Percentiles rank a stretch among this genome's conserved stretches.
phyloP scores from a whole-genome alignment of 177 flowering plant species.

The Telopea speciosissima region DNA sequence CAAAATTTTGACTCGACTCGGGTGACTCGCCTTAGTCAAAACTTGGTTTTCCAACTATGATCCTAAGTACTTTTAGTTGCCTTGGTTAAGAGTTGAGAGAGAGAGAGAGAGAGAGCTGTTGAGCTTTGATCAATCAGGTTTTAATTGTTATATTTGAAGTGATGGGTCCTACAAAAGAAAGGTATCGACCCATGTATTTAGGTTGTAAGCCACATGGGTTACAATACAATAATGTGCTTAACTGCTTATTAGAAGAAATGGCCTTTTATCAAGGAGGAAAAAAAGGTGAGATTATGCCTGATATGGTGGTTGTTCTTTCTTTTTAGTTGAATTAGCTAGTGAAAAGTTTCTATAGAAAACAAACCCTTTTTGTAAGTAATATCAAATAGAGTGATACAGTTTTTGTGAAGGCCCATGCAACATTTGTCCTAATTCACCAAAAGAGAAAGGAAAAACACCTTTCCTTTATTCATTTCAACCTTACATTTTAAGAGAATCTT shows the following conservation, averaged over 20 bases:
- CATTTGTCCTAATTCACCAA: background rate
- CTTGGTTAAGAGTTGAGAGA: too few species aligned
- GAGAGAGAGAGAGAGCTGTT: too few species aligned
- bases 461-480: background rate
- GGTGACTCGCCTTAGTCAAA: too few species aligned
- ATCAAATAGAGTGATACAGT: background rate
- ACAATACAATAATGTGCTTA: background rate
- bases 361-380: background rate
- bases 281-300: background rate
- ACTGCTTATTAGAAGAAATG: background rate
- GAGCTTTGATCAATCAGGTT: too few species aligned
- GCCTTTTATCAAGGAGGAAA: background rate
- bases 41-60: too few species aligned
- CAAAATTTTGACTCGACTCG: too few species aligned
- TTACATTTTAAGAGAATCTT: too few species aligned
- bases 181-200: too few species aligned
- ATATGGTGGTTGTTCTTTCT: background rate
- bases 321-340: background rate
- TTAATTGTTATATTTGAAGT: too few species aligned
- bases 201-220: too few species aligned
- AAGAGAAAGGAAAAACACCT: background rate
- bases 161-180: too few species aligned
- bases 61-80: too few species aligned
- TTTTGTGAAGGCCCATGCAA: background rate
- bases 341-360: background rate